Evolutionary conservation across 345 rosid species (phyloP).

Genomic region (Firmiana major): DNA sequence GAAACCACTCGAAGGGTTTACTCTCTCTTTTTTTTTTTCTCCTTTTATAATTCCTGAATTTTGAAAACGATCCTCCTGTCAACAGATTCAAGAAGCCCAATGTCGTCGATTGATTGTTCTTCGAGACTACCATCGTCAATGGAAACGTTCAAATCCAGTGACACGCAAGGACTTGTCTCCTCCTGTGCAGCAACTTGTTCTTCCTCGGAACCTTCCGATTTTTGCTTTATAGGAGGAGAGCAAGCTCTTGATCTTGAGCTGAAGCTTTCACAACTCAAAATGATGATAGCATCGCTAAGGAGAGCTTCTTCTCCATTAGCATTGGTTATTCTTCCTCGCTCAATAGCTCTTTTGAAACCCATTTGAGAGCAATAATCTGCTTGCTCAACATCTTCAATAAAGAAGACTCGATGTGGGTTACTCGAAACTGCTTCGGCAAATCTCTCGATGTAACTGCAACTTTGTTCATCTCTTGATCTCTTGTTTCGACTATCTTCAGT

Average conservation of each 20-base stretch:
- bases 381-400: constrained; percentile 73
- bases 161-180: constrained; percentile 33
- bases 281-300: constrained; percentile 61
- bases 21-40: too few relatives aligned
- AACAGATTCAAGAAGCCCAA: constrained; percentile 70
- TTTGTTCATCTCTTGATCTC: constrained; percentile 58
- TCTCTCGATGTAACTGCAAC: constrained; percentile 54
- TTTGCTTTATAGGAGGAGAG: constrained; percentile 47
- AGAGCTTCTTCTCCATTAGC: constrained; percentile 45
- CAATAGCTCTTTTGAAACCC: constrained; percentile 69
- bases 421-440: constrained; percentile 55
- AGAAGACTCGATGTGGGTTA: constrained; percentile 73
- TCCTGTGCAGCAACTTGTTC: constrained; percentile 18
- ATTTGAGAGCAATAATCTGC: constrained; percentile 58
- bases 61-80: constrained; percentile 59
- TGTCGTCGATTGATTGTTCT: constrained; percentile 48
- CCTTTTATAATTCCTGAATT: constrained; percentile 26
- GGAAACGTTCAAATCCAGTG: constrained; percentile 73
- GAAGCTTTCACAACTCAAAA: constrained; percentile 74
- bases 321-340: constrained; percentile 51
- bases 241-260: constrained; percentile 71
- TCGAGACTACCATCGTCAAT: constrained; percentile 41
- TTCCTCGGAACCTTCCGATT: constrained; percentile 34
- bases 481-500: constrained; percentile 57
- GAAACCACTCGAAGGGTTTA: not conserved